phyloP scores from a whole-genome alignment of 2,329 filamentous ascomycete species.

The Trichoderma sp. region DNA sequence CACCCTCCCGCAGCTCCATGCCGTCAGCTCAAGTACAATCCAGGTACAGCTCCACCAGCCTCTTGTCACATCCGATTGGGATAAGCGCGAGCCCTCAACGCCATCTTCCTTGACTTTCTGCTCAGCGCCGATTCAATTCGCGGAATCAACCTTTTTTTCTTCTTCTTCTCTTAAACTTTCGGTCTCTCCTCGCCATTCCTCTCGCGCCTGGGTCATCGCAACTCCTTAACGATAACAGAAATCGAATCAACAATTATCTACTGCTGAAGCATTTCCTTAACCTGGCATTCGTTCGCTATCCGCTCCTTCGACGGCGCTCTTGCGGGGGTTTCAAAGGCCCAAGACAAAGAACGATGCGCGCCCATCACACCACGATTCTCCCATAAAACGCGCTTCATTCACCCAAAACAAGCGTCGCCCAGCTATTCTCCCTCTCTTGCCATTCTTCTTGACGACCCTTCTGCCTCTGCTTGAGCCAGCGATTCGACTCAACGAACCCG shows the following conservation, averaged over 20 bases:
- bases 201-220: background rate
- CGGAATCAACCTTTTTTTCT: background rate
- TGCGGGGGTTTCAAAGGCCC: background rate
- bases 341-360: constrained; percentile 19
- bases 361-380: constrained; percentile 10
- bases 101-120: constrained; percentile 9
- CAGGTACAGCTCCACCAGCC: constrained; percentile 19
- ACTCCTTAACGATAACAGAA: background rate
- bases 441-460: background rate
- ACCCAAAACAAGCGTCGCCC: background rate
- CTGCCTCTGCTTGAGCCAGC: background rate
- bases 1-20: background rate
- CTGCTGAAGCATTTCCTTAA: background rate
- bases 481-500: background rate
- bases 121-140: constrained; percentile 1
- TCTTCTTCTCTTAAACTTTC: background rate
- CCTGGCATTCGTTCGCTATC: background rate
- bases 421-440: background rate
- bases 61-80: constrained; percentile 6
- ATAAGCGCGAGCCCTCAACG: constrained; percentile 14
- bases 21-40: background rate
- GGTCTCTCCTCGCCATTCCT: background rate
- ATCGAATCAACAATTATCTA: background rate
- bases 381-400: constrained; percentile 17
- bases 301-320: background rate